Conservation (phyloP, 306 rosid species). For the Vicia villosa region DNA sequence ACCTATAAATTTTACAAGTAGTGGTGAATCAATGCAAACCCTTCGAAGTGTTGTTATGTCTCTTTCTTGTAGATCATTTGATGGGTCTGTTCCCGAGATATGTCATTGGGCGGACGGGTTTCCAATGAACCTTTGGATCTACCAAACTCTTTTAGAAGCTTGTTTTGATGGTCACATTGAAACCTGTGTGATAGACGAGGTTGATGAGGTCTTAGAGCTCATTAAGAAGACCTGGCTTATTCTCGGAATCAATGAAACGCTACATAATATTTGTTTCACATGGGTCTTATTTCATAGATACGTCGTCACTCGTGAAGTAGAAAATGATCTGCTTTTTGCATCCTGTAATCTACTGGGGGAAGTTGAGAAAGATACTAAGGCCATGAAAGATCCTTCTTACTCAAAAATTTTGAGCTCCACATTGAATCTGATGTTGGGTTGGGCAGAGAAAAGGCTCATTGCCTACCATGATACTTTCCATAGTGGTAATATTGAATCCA, state of each 20-base stretch:
- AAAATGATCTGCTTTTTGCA: conserved; percentile 78
- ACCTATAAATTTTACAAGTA: conserved; percentile 66
- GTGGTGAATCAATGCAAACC: conserved; percentile 61
- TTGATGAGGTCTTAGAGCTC: conserved; percentile 92
- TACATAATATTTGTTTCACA: conserved; percentile 83
- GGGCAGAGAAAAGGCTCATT: conserved; percentile 87
- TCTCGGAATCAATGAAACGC: conserved; percentile 76
- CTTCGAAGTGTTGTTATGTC: conserved; percentile 63
- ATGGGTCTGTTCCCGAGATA: conserved; percentile 59
- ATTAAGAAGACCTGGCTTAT: conserved; percentile 90
- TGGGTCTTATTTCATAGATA: conserved; percentile 86
- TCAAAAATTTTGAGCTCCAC: conserved; percentile 55
- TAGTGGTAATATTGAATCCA: conserved; percentile 65
- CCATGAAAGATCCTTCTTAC: conserved; percentile 54
- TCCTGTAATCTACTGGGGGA: conserved; percentile 72
- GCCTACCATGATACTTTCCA: conserved; percentile 71
- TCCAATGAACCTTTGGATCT: conserved; percentile 89
- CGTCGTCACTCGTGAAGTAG: conserved; percentile 74
- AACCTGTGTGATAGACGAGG: conserved; percentile 77
- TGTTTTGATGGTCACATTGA: conserved; percentile 82
- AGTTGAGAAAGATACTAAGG: conserved; percentile 67
- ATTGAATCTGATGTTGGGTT: conserved; percentile 55
- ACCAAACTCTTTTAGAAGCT: conserved; percentile 80
- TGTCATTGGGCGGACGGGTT: conserved; percentile 98
- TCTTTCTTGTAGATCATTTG: conserved; percentile 78